Percentiles rank a stretch among this genome's conserved stretches.
phyloP scores from a whole-genome alignment of 2,329 filamentous ascomycete species.

The Penicillium sp. region DNA sequence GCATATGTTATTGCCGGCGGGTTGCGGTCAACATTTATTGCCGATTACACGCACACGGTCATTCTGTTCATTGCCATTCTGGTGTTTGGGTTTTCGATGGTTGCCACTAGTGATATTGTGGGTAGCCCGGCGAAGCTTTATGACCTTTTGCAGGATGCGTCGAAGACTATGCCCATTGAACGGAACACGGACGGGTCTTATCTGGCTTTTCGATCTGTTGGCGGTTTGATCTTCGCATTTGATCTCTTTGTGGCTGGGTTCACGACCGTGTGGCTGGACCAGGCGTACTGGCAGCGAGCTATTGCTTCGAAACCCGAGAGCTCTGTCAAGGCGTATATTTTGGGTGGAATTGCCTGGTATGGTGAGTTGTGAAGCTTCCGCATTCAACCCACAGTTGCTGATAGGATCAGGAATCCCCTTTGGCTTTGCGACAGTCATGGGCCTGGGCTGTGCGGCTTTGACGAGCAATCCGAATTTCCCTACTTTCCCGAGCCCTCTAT shows the following conservation, averaged over 20 bases:
- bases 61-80: slow-evolving; percentile 43
- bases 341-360: slow-evolving; percentile 41
- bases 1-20: slow-evolving; percentile 44
- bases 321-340: slow-evolving; percentile 43
- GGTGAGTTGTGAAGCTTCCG: slow-evolving; percentile 8
- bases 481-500: slow-evolving; percentile 46
- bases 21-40: slow-evolving; percentile 42
- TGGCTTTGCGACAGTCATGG: slow-evolving; percentile 51
- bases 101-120: slow-evolving; percentile 30
- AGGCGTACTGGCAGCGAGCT: slow-evolving; percentile 48
- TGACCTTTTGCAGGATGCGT: slow-evolving; percentile 37
- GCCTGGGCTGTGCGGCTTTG: slow-evolving; percentile 46
- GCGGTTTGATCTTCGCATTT: slow-evolving; percentile 40
- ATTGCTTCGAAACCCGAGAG: slow-evolving; percentile 45
- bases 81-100: slow-evolving; percentile 41
- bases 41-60: slow-evolving; percentile 44
- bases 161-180: slow-evolving; percentile 32
- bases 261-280: slow-evolving; percentile 39
- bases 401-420: slow-evolving; percentile 42
- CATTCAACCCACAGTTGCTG: not conserved
- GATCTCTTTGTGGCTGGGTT: slow-evolving; percentile 41
- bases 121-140: slow-evolving; percentile 38
- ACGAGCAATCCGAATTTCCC: slow-evolving; percentile 50
- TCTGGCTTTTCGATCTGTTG: slow-evolving; percentile 38
- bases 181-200: slow-evolving; percentile 35